Conservation (phyloP, 2,329 filamentous ascomycete genomes). For the Talaromyces marneffei region DNA sequence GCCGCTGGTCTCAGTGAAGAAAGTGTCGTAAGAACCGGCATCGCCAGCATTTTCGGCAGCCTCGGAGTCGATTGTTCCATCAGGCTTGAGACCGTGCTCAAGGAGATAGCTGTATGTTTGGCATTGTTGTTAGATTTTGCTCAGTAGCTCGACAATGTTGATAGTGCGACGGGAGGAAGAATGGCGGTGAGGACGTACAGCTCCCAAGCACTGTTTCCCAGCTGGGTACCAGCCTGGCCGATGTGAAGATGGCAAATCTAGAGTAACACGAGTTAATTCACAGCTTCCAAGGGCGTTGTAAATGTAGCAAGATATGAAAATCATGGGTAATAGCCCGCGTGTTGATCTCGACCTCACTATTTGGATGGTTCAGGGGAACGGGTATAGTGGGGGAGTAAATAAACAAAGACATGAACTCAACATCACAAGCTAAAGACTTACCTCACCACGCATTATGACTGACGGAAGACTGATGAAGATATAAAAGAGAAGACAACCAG, state of each 20-base stretch:
- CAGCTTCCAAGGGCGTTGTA: not conserved
- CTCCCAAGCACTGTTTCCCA: slow-evolving; percentile 65
- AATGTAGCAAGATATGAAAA: not conserved
- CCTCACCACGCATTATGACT: slow-evolving; percentile 16
- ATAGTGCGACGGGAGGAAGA: slow-evolving; percentile 15
- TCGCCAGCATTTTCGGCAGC: slow-evolving; percentile 46
- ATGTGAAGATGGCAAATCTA: slow-evolving; percentile 63
- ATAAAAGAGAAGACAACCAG: not conserved
- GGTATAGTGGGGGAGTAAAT: slow-evolving; percentile 12
- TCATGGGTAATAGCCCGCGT: not conserved
- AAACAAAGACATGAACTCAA: slow-evolving; percentile 10
- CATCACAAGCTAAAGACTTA: slow-evolving; percentile 1
- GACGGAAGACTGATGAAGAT: not conserved
- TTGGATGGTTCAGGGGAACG: slow-evolving; percentile 13
- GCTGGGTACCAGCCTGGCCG: slow-evolving; percentile 62
- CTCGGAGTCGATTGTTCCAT: slow-evolving; percentile 55
- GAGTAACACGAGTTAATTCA: not conserved
- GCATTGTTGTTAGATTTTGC: slow-evolving; percentile 2
- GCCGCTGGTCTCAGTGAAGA: slow-evolving; percentile 59
- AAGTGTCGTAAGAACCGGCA: slow-evolving; percentile 57
- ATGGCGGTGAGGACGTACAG: slow-evolving; percentile 49
- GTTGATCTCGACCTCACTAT: not conserved
- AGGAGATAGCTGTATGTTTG: slow-evolving; percentile 52
- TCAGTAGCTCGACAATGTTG: not conserved
- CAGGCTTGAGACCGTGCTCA: slow-evolving; percentile 58